These are phyloP conservation scores for Neurospora cerealis DNA, from an alignment of 495 filamentous ascomycete species.

Conservation along the genomic window DNA sequence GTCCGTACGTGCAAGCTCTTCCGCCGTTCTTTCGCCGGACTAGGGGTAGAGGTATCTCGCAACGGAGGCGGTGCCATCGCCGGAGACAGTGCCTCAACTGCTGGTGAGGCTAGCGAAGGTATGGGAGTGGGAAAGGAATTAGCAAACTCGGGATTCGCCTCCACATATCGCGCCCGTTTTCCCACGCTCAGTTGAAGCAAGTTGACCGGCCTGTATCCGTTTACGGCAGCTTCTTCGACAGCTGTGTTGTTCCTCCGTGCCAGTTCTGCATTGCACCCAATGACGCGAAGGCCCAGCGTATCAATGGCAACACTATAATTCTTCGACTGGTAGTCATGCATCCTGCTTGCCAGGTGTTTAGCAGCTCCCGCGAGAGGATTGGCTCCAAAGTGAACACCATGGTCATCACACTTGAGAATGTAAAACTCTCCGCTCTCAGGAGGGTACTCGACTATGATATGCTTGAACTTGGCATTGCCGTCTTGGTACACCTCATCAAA, in stretches of 20 bases:
- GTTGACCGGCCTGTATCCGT: conserved; percentile 25
- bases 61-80: background rate
- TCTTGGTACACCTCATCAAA: conserved; percentile 32
- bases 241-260: conserved; percentile 25
- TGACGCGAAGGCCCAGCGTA: conserved; percentile 26
- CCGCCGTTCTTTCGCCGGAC: background rate
- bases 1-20: background rate
- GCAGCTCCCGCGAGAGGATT: conserved; percentile 31
- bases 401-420: conserved; percentile 35
- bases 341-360: conserved; percentile 27
- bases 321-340: conserved; percentile 26
- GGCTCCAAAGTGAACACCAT: conserved; percentile 30
- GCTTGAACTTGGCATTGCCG: conserved; percentile 26
- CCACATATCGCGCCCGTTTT: background rate
- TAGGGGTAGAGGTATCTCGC: background rate
- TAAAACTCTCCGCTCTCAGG: conserved; percentile 18
- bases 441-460: conserved; percentile 33
- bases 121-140: background rate
- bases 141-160: background rate
- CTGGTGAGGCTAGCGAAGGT: background rate
- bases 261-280: conserved; percentile 19
- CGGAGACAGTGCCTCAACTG: background rate
- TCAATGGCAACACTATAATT: conserved; percentile 20
- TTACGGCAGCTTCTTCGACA: conserved; percentile 16
- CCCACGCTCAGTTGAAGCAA: conserved; percentile 15